Evolutionary conservation across 805 yeast genomes (phyloP).

Genomic region (Debaryomyces tyrocola): DNA sequence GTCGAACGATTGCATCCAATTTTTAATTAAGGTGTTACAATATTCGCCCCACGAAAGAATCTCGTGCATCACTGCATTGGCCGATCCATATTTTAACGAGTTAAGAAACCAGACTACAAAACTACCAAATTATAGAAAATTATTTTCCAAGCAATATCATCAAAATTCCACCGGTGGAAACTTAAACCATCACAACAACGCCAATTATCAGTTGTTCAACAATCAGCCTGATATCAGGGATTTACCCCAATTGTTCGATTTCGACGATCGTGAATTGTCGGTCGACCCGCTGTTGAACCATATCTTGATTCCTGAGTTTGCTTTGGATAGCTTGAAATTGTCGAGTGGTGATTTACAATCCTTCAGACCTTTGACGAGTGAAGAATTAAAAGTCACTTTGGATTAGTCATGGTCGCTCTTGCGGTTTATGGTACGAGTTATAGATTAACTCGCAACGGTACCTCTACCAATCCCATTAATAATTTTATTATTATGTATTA

Average conservation of each 20-base stretch:
- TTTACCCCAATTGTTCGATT: constrained; percentile 54
- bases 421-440: too few relatives aligned
- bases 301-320: constrained; percentile 44
- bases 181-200: constrained; percentile 33
- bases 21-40: constrained; percentile 57
- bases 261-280: constrained; percentile 51
- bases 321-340: constrained; percentile 26
- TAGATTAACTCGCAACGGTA: too few relatives aligned
- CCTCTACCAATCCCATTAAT: too few relatives aligned
- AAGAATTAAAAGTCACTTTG: constrained; percentile 36
- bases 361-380: constrained; percentile 40
- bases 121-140: constrained; percentile 45
- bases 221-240: constrained; percentile 41
- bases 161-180: constrained; percentile 13
- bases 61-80: constrained; percentile 54
- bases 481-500: background rate
- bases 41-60: constrained; percentile 70
- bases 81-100: constrained; percentile 56
- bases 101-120: constrained; percentile 39
- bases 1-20: constrained; percentile 52
- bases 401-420: constrained; percentile 16
- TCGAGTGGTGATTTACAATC: constrained; percentile 25
- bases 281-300: constrained; percentile 41
- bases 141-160: constrained; percentile 38
- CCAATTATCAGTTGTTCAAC: constrained; percentile 40